A percentile compares a stretch with the other conserved stretches of the same genome.
These are phyloP conservation scores for Echinochloa phyllopogon DNA, from an alignment of 176 grass and related monocot genomes.

Conservation along the genomic window DNA sequence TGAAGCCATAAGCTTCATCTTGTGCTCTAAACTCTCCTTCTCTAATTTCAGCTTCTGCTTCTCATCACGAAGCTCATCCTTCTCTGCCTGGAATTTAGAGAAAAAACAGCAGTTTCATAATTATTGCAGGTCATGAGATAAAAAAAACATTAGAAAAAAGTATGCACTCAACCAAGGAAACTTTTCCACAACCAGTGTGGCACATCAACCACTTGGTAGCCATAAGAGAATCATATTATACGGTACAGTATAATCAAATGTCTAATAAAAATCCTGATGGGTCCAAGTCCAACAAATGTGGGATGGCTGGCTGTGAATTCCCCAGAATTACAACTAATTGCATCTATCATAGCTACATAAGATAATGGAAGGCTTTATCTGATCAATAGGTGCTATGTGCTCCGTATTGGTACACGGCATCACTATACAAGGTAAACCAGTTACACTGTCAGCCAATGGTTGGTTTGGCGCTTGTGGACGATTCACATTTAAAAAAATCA, in stretches of 20 bases:
- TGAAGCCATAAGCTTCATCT: constrained; percentile 64
- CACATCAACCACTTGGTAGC: not conserved
- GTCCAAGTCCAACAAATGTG: not conserved
- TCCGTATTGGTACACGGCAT: not conserved
- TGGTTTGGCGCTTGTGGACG: not conserved
- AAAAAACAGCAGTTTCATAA: not conserved
- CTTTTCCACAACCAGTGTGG: not conserved
- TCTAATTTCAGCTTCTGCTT: constrained; percentile 73
- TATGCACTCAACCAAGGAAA: not conserved
- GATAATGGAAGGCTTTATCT: not conserved
- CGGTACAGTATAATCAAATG: not conserved
- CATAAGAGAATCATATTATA: not conserved
- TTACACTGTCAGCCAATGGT: not conserved
- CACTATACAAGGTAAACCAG: not conserved
- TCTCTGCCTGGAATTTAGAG: constrained; percentile 61
- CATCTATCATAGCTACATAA: not conserved
- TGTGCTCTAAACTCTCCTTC: constrained; percentile 68
- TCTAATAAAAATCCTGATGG: not conserved
- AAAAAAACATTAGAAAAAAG: not conserved
- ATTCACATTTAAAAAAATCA: not conserved
- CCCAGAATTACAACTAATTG: not conserved
- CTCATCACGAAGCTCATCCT: constrained; percentile 82
- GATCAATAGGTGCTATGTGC: not conserved
- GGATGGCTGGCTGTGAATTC: not conserved
- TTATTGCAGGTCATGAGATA: not conserved